Evolutionary conservation across 441 rosid species (phyloP).

Genomic region (Viola pubescens): DNA sequence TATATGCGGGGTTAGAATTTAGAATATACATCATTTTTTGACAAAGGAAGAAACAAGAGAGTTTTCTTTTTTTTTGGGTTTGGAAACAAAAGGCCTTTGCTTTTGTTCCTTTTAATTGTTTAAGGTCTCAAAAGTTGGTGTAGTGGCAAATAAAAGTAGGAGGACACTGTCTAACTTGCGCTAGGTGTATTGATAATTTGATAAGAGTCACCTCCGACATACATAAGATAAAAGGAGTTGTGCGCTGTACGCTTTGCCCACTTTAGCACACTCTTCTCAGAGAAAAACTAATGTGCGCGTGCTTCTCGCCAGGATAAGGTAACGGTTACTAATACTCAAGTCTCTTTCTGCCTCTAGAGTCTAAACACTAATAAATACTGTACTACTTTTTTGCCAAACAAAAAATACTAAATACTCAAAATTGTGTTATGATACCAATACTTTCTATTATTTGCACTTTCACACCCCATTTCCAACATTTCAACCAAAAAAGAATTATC

Average conservation of each 20-base stretch:
- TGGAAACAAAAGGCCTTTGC: not conserved
- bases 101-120: not conserved
- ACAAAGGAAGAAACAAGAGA: not conserved
- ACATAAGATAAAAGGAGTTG: not conserved
- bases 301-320: constrained; percentile 20
- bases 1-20: too few relatives aligned
- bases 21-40: not conserved
- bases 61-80: not conserved
- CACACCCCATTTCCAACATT: not conserved
- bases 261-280: constrained; percentile 14
- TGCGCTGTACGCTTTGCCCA: constrained; percentile 13
- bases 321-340: too few relatives aligned
- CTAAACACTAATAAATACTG: too few relatives aligned
- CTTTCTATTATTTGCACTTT: not conserved
- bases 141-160: not conserved
- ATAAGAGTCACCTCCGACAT: constrained; percentile 8
- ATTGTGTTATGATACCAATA: not conserved
- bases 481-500: too few relatives aligned
- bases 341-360: too few relatives aligned
- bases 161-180: constrained; percentile 13
- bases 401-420: too few relatives aligned
- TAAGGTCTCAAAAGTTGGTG: not conserved
- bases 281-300: constrained; percentile 27
- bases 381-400: too few relatives aligned
- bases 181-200: not conserved